These are phyloP conservation scores for Phialemoniopsis sp. DNA, from an alignment of 2,329 filamentous ascomycete species.

Conservation along the genomic window DNA sequence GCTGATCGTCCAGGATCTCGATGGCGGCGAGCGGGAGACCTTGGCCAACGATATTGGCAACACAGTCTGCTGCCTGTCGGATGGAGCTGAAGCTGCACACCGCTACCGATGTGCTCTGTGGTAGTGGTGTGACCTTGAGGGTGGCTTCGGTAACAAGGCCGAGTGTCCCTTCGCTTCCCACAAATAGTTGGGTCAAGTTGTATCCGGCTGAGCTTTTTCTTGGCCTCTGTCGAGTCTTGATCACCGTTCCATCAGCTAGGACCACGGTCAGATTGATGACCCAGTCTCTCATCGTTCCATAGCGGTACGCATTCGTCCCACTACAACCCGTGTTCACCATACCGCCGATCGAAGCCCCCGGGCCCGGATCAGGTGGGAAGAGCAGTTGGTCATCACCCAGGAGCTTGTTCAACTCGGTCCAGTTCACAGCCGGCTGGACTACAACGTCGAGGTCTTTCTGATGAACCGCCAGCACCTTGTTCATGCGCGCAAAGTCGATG, in stretches of 20 bases:
- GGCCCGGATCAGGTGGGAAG: slow-evolving; percentile 81
- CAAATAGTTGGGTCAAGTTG: too few species aligned
- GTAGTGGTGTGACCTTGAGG: too few species aligned
- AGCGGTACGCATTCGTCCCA: slow-evolving; percentile 79
- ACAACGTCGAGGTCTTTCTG: slow-evolving; percentile 64
- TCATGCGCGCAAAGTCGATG: slow-evolving; percentile 73
- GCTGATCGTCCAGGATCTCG: slow-evolving; percentile 59
- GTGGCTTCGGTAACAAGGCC: slow-evolving; percentile 5
- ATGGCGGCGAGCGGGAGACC: slow-evolving; percentile 65
- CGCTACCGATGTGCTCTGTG: too few species aligned
- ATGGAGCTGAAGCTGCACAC: too few species aligned
- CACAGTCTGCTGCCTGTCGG: too few species aligned
- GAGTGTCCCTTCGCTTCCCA: too few species aligned
- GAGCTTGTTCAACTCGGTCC: slow-evolving; percentile 73
- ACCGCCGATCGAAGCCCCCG: slow-evolving; percentile 79
- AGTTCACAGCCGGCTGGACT: slow-evolving; percentile 71
- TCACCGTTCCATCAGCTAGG: slow-evolving; percentile 69
- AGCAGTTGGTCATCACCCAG: slow-evolving; percentile 67
- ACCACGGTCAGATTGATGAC: slow-evolving; percentile 74
- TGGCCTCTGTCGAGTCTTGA: slow-evolving; percentile 31
- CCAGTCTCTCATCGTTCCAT: slow-evolving; percentile 89
- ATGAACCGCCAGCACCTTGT: slow-evolving; percentile 64
- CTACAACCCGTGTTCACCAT: slow-evolving; percentile 70
- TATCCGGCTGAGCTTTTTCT: too few species aligned
- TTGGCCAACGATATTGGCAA: not conserved